These are phyloP conservation scores for Phytophthora pseudosyringae DNA, from an alignment of 352 stramenopile genomes.

Conservation along the genomic window DNA sequence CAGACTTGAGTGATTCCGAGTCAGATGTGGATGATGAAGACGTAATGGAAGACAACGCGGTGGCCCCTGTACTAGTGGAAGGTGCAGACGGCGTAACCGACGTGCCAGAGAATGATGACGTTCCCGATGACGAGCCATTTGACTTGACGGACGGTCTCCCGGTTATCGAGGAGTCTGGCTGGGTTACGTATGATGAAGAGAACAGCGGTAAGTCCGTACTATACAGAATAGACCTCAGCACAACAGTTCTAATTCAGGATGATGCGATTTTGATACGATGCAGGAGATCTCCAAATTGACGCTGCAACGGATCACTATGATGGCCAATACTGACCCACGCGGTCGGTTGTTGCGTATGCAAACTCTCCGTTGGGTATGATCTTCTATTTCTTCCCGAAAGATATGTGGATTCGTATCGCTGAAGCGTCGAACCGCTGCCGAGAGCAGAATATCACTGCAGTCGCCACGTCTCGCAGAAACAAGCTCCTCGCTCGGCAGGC, in stretches of 20 bases:
- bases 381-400: conserved; percentile 15
- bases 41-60: not conserved
- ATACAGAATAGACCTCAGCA: not conserved
- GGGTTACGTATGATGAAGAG: not conserved
- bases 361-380: conserved; percentile 21
- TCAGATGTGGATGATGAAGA: not conserved
- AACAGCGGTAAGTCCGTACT: not conserved
- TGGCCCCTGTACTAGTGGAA: not conserved
- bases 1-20: not conserved
- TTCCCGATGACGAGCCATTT: not conserved
- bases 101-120: not conserved
- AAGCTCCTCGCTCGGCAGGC: conserved; percentile 1
- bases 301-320: conserved; percentile 18
- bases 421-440: conserved; percentile 21
- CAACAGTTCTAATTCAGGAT: conserved; percentile 7
- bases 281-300: conserved; percentile 5
- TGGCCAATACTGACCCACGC: conserved; percentile 5
- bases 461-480: not conserved
- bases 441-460: not conserved
- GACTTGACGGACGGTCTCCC: not conserved
- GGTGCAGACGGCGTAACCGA: not conserved
- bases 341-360: conserved; percentile 16
- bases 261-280: not conserved
- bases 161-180: not conserved
- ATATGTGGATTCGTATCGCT: conserved; percentile 23